These are phyloP conservation scores for Mallotus japonicus DNA, from an alignment of 441 rosid species.

Conservation along the genomic window DNA sequence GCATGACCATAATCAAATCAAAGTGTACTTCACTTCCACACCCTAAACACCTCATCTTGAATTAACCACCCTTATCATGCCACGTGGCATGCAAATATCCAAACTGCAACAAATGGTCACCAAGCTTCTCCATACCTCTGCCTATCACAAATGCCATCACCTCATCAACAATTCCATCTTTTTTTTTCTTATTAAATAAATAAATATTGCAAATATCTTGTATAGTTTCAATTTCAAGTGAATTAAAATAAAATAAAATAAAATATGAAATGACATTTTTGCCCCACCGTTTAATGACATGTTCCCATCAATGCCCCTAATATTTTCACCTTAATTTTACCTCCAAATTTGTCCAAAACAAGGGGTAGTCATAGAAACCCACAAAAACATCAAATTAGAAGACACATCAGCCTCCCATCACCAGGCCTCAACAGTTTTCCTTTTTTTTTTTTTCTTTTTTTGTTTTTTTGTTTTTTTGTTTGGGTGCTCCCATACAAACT, in stretches of 20 bases:
- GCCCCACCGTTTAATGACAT: neutral
- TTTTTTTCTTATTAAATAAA: neutral
- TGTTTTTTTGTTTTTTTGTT: too few species aligned
- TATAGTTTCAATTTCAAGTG: neutral
- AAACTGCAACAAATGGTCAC: conserved; percentile 37
- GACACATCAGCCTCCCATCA: conserved; percentile 29
- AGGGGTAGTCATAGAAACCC: conserved; percentile 45
- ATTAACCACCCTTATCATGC: conserved; percentile 31
- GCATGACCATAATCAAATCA: neutral
- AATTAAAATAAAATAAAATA: neutral
- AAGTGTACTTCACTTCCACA: conserved; percentile 19
- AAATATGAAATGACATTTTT: conserved; percentile 16
- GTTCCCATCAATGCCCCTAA: conserved; percentile 20
- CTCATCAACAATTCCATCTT: conserved; percentile 46
- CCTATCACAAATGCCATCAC: conserved; percentile 41
- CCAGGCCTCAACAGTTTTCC: conserved; percentile 7
- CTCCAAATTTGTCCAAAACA: conserved; percentile 43
- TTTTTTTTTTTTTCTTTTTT: neutral
- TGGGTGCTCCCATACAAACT: conserved; percentile 26
- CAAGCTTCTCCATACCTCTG: conserved; percentile 53
- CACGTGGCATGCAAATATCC: conserved; percentile 62
- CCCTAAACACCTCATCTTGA: conserved; percentile 63
- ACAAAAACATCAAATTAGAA: neutral
- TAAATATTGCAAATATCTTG: neutral
- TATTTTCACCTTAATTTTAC: conserved; percentile 26